Conservation (phyloP, 139 green algal genomes). For the Trebouxia sp. region DNA sequence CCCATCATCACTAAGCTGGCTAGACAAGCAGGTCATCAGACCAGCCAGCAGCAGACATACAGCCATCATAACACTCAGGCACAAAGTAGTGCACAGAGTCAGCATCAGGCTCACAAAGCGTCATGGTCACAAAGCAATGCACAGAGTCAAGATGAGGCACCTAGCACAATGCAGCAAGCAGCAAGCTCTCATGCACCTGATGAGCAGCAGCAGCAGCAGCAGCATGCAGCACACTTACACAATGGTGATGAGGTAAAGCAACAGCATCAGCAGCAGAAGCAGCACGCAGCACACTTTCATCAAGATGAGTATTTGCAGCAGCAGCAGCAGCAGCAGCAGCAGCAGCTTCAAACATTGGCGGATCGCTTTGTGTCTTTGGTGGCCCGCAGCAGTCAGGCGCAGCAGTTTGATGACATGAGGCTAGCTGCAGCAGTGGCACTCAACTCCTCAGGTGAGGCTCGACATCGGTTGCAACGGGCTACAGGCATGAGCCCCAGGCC, state of each 20-base stretch:
- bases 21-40: no score
- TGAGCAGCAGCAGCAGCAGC: no score
- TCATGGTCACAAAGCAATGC: no score
- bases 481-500: no score
- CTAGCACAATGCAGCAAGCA: not conserved
- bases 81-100: not conserved
- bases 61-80: not conserved
- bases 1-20: not conserved
- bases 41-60: no score
- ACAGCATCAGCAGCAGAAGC: not conserved
- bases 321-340: not conserved
- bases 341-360: not conserved
- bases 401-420: conserved; percentile 59
- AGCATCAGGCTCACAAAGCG: not conserved
- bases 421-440: conserved; percentile 58
- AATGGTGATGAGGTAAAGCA: not conserved
- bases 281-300: not conserved
- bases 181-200: not conserved
- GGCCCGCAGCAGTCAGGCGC: conserved; percentile 17
- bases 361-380: conserved; percentile 37
- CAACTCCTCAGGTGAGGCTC: conserved; percentile 42
- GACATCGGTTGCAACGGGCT: no score
- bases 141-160: not conserved
- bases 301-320: not conserved
- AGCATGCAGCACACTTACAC: not conserved